Conservation (phyloP, 2,329 filamentous ascomycete species). For the Elsinoe australis region DNA sequence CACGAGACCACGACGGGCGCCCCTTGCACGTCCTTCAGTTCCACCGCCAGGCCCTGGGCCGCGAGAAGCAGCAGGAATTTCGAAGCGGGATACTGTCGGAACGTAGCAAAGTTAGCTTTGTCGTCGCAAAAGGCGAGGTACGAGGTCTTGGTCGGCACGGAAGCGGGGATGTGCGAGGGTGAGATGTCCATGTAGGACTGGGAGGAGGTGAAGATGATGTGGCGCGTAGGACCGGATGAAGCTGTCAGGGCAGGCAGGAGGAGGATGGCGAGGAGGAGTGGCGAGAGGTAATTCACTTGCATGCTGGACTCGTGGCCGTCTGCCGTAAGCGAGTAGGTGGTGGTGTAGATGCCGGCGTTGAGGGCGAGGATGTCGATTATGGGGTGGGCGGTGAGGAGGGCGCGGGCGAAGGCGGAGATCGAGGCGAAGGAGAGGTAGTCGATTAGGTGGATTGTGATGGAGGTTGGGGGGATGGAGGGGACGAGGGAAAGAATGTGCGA, state of each 20-base stretch:
- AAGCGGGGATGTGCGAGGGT: not conserved
- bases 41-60: constrained; percentile 23
- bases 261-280: constrained; percentile 46
- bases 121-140: not conserved
- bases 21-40: constrained; percentile 1
- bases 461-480: constrained; percentile 23
- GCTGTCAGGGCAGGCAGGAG: constrained; percentile 37
- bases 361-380: constrained; percentile 34
- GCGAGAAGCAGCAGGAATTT: constrained; percentile 34
- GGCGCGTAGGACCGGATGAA: not conserved
- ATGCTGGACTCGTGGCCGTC: constrained; percentile 40
- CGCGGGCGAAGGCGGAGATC: constrained; percentile 23
- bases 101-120: not conserved
- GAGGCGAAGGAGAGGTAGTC: constrained; percentile 25
- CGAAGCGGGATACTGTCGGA: constrained; percentile 25
- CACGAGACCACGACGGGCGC: constrained; percentile 31
- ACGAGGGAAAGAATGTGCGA: constrained; percentile 26
- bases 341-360: constrained; percentile 32
- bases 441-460: constrained; percentile 30
- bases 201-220: constrained; percentile 12
- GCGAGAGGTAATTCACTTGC: constrained; percentile 53
- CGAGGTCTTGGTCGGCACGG: not conserved
- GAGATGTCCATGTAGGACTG: not conserved
- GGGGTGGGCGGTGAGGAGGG: constrained; percentile 25
- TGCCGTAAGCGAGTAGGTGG: constrained; percentile 23